A percentile compares a stretch with the other conserved stretches of the same genome.
Conservation (phyloP, 73 alveolate genomes). For the Tetrahymena elliotti region DNA sequence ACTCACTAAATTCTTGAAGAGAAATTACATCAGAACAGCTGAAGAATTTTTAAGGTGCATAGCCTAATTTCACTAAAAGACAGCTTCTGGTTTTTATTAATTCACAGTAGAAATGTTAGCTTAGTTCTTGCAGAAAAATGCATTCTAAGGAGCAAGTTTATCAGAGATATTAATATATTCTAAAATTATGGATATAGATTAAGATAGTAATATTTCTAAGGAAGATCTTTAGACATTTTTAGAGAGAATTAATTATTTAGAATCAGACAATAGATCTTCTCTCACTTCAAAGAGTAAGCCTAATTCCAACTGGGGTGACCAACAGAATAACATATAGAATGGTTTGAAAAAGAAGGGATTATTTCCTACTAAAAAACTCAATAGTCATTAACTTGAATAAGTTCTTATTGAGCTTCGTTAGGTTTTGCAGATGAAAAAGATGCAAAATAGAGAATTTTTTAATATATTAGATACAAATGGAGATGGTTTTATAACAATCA, state of each 20-base stretch:
- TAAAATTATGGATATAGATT: constrained; percentile 40
- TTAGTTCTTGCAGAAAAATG: neutral
- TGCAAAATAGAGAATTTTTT: constrained; percentile 43
- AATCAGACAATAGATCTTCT: neutral
- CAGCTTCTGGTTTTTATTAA: neutral
- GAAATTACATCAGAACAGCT: neutral
- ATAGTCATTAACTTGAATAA: constrained; percentile 12
- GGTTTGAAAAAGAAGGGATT: constrained; percentile 1
- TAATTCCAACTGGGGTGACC: neutral
- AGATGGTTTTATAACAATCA: constrained; percentile 64
- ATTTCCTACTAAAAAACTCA: constrained; percentile 23
- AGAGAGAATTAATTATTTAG: constrained; percentile 20
- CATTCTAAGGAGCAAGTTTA: neutral
- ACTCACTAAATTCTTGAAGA: neutral
- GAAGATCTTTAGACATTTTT: constrained; percentile 33
- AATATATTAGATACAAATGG: constrained; percentile 47
- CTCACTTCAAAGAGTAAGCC: neutral
- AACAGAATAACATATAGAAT: neutral
- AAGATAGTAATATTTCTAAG: constrained; percentile 15
- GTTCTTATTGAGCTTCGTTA: constrained; percentile 30
- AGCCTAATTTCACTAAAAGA: neutral
- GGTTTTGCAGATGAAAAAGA: constrained; percentile 11
- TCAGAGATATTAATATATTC: neutral
- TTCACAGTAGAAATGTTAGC: neutral
- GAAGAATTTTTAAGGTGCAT: neutral